Evolutionary conservation across 1,139 yeast species (phyloP), one percentile per base, ranked within the genome.

Genomic region (Lodderomyces jiufengensis): DNA sequence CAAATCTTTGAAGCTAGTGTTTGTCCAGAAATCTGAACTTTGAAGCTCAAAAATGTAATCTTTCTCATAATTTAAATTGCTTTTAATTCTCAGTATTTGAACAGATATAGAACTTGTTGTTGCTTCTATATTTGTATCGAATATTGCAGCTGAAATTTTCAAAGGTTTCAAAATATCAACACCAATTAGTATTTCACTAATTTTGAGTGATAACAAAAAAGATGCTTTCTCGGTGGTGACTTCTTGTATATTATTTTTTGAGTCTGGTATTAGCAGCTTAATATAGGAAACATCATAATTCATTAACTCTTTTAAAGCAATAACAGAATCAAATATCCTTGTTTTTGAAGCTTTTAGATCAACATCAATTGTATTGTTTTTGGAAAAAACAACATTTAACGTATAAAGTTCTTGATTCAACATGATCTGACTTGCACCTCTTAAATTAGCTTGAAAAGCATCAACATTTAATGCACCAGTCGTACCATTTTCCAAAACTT

Each of bases 21-120:
- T 20, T 20, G 31, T 24, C 12, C 45, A 43, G 24, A 63, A 43
- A 10, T 63, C 61, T 3, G 70, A 61, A 32, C 58, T 55, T 37
- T 64, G 66, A 2, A 63, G 29, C 28, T 63, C 61, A 4, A 60
- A 10, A 5, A 65, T 31, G 20, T 35, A 38, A 20, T 21, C 31
- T 10, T 27, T 30, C 28, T 37, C 28, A 5, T 42, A 21, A 20
- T 34, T 33, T 4, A 40, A 32, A 12, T 27, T 39, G 21, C 40
- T 37, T 25, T 32, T 32, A 4, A 31, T 27, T 30, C 39, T 39
- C 10, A 26, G 22, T n/a, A 37, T 32, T 20, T 9, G 21, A 16
- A 9, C 35, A 20, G 5, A 37, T 36, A 9, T 35, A 3, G 4
- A 26, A 18, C 7, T 11, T 6, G 33, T 13, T 5, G 32, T 30